phyloP scores from a whole-genome alignment of 2,329 filamentous ascomycete species.

The Alternaria atra region DNA sequence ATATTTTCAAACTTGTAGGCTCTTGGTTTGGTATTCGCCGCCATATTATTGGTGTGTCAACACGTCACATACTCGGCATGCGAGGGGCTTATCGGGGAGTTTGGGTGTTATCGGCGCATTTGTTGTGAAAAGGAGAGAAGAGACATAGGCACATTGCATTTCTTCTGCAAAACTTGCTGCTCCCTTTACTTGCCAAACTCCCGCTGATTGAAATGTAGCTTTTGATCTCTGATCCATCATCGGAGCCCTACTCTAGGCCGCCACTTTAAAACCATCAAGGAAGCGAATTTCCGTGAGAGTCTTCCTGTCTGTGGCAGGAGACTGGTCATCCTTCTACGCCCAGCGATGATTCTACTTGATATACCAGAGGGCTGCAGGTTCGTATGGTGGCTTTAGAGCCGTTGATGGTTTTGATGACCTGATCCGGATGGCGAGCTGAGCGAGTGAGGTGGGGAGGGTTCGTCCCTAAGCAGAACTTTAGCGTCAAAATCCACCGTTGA shows the following conservation, averaged over 20 bases:
- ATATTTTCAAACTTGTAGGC: not conserved
- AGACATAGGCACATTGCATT: not conserved
- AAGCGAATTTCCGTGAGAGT: not conserved
- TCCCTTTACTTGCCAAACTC: not conserved
- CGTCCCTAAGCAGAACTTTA: not conserved
- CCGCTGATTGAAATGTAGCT: not conserved
- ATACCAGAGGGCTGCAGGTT: not conserved
- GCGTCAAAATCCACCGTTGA: constrained; percentile 7
- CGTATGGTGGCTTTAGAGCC: not conserved
- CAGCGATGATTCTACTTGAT: not conserved
- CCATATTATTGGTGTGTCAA: not conserved
- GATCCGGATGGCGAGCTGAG: not conserved
- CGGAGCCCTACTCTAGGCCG: not conserved
- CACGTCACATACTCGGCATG: not conserved
- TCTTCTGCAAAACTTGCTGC: not conserved
- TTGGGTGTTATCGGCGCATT: constrained; percentile 10
- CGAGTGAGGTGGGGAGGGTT: not conserved
- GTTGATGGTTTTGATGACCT: not conserved
- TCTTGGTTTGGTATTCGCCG: not conserved
- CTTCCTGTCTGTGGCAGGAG: not conserved
- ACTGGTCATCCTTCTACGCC: not conserved
- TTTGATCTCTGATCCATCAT: not conserved
- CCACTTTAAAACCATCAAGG: not conserved
- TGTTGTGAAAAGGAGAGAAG: not conserved
- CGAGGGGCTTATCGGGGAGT: constrained; percentile 5